Percentiles rank a stretch among this genome's conserved stretches.
These are phyloP conservation scores for Fusarium fujikuroi DNA, from an alignment of 2,329 filamentous ascomycete species.

Conservation along the genomic window DNA sequence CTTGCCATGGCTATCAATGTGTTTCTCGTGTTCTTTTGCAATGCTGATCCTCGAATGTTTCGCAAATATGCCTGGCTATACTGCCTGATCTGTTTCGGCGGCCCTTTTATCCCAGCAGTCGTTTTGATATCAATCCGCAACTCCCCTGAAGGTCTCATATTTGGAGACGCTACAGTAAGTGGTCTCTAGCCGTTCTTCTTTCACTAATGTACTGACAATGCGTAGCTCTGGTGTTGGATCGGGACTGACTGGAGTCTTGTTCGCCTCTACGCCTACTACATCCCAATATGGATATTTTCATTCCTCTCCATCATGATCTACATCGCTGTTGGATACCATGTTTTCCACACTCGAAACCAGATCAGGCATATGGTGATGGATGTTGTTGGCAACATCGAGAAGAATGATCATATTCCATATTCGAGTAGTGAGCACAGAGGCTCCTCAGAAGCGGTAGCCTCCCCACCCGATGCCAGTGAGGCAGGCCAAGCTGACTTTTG, in stretches of 20 bases:
- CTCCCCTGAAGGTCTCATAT: constrained; percentile 54
- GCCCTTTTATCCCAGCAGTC: constrained; percentile 74
- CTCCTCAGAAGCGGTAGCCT: constrained; percentile 51
- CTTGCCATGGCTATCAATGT: constrained; percentile 86
- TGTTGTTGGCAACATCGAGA: constrained; percentile 38
- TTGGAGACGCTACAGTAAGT: constrained; percentile 67
- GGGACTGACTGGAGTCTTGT: constrained; percentile 62
- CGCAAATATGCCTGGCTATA: constrained; percentile 77
- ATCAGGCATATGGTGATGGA: constrained; percentile 57
- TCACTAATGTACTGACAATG: constrained; percentile 11
- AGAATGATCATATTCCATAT: constrained; percentile 28
- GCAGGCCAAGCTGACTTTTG: constrained; percentile 25
- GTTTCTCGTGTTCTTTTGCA: constrained; percentile 72
- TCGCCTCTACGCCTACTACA: constrained; percentile 69
- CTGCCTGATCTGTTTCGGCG: constrained; percentile 73
- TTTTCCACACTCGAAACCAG: constrained; percentile 68
- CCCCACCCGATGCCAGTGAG: not conserved
- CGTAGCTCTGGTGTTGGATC: constrained; percentile 71
- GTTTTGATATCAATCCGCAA: constrained; percentile 69
- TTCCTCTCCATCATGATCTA: constrained; percentile 65
- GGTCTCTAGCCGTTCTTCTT: accelerated
- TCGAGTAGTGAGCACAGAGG: constrained; percentile 45
- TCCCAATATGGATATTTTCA: constrained; percentile 70
- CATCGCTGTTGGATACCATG: constrained; percentile 66
- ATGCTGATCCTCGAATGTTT: constrained; percentile 70